Conservation (phyloP, 176 grass and related monocot genomes). For the Phoenix roebelenii region DNA sequence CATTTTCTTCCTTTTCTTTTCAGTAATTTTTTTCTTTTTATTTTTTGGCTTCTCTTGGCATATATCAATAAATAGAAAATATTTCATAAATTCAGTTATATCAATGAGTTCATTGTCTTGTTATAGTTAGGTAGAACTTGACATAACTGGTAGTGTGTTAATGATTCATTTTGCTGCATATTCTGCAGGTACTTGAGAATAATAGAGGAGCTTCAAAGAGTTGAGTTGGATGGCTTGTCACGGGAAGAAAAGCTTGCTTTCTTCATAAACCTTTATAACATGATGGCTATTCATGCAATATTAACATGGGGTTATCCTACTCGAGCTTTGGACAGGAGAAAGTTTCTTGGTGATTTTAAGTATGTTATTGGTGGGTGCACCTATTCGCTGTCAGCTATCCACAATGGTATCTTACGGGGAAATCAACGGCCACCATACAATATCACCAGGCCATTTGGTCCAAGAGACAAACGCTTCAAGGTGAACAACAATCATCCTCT, state of each 20-base stretch:
- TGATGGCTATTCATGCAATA: conserved; percentile 90
- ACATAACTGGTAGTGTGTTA: too few relatives aligned
- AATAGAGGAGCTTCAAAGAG: conserved; percentile 88
- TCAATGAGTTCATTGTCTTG: too few relatives aligned
- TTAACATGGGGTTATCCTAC: conserved; percentile 56
- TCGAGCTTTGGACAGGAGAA: conserved; percentile 71
- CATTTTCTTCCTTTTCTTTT: too few relatives aligned
- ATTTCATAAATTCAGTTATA: too few relatives aligned
- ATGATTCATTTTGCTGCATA: background rate
- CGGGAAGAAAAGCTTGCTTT: conserved; percentile 91
- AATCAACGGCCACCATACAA: conserved; percentile 95
- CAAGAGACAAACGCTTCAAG: conserved; percentile 71
- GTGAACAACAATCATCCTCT: conserved; percentile 18
- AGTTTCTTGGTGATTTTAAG: conserved; percentile 90
- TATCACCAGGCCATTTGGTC: conserved; percentile 70
- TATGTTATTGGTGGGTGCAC: conserved; percentile 86
- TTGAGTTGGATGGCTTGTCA: conserved; percentile 49
- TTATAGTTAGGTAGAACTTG: too few relatives aligned
- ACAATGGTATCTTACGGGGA: conserved; percentile 75
- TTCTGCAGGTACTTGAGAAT: conserved; percentile 73
- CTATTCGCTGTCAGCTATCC: conserved; percentile 88
- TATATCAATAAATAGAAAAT: too few relatives aligned
- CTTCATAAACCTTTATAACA: conserved; percentile 97
- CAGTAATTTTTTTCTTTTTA: too few relatives aligned
- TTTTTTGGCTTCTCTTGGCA: too few relatives aligned